Base-by-base conservation (phyloP, 768 basidiomycete genomes). In the Agaricus bisporus region DNA sequence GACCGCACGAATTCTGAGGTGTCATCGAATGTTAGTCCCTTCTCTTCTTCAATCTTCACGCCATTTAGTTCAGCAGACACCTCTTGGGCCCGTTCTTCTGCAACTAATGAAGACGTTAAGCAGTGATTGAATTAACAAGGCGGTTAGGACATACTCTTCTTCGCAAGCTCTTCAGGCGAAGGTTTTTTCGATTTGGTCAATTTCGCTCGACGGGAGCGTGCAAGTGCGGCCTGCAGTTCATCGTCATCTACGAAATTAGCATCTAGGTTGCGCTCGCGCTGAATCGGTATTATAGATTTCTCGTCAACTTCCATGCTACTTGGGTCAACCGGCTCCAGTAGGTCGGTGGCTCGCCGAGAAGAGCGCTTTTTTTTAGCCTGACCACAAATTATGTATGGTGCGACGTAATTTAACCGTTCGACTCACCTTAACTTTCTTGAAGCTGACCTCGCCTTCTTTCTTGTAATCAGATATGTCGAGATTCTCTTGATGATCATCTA, bases 201-300 rank as follows among this genome's bases (percentile, higher is more conserved):
- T 60, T 89, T 91, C 46, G 87, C 86, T 62, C 88, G 82, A 54
- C 97, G 79, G 55, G 91, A 83, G 9, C 91, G 82, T 35, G 95
- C 86, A 55, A 98, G 76, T 25, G 90, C 91, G 39, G 90, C 89
- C 75, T 98, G 95, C 41, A 99, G 80, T 63, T 99, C 97, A 68
- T 99, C 97, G 68, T 99, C 97, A 70, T 98, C 97, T 58, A 98
- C 87, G 68, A 97, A 91, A 70, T 95, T 95, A 61, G 78, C 76
- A 65, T 94, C 83, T 49, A 92, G 76, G 65, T 93, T 82, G 61
- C 87, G 78, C 59, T 75, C 74, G 59, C 85, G 77, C 56, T 85
- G 81, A 25, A 83, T 70, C 8, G 53, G 53, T 43, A 54, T 37
- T 54, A 81, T 73, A n/a, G 87, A 81, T 60, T 80, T 83, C 60